Evolutionary conservation across 2,329 filamentous ascomycete species (phyloP), one percentile per base, ranked within the genome.

Genomic region (Aspergillus pseudoviridinutans): DNA sequence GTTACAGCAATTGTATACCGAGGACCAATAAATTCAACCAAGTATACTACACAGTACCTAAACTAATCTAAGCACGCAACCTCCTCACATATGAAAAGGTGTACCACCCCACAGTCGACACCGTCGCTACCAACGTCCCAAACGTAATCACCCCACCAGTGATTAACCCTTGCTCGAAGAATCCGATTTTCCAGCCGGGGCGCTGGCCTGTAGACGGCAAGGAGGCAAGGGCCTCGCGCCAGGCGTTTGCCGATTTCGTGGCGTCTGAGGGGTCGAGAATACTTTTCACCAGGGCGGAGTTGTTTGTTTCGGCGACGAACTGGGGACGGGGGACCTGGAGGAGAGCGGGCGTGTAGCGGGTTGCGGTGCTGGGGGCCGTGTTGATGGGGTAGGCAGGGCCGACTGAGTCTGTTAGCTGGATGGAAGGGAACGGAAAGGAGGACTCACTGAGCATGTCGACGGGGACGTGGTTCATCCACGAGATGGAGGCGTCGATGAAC

Each of bases 391-490:
- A 52, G 3, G 62, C 58, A 8, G 68, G 68, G 2, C 68, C 68
- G 24, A 70, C 66, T 68, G 38, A 2, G 28, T 7, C 4, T 27
- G 6, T 25, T 50, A 41, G 32, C 32, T 35, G 12, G 12, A 17
- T 35, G 12, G 14, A 35, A 35, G 12, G 32, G 14, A 32, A 32
- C 29, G 29, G 14, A 17, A 17, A 17, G 14, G 32, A 17, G 5
- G 2, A 70, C 54, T 68, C 68, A 67, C 78, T 64, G 3, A 87
- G 77, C 2, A 87, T 71, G 35, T 82, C 76, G 2, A 73, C 60
- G 0, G 85, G 84, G 6, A 87, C 77, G 53, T 85, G 80, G 66
- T 87, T 87, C 55, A 84, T 72, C 65, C 81, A 82, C 0, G 80
- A 79, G 0, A 79, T 66, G 12, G 79, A 72, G 2, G 82, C 74